These are phyloP conservation scores for Silene vulgaris DNA, from an alignment of 179 eudicot species.

Conservation along the genomic window DNA sequence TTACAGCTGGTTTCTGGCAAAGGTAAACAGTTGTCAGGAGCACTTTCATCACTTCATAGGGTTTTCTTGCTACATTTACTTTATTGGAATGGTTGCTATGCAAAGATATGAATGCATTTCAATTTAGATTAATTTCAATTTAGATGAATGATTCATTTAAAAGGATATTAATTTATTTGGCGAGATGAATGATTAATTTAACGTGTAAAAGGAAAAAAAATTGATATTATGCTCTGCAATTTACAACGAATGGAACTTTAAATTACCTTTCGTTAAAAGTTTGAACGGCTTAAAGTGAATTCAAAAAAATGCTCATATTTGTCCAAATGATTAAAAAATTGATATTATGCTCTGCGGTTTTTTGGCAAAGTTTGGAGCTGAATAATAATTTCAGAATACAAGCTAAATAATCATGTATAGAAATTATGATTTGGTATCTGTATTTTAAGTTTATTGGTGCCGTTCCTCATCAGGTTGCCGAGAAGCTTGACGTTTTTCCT, in stretches of 20 bases:
- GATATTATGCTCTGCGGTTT: too few relatives aligned
- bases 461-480: constrained; percentile 55
- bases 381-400: too few relatives aligned
- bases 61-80: not conserved
- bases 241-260: too few relatives aligned
- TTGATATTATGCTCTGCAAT: too few relatives aligned
- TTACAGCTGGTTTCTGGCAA: constrained; percentile 92
- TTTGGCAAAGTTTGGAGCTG: not conserved
- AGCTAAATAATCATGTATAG: not conserved
- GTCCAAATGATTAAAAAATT: not conserved
- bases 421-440: not conserved
- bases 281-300: too few relatives aligned
- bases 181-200: too few relatives aligned
- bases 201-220: too few relatives aligned
- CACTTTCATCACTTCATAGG: not conserved
- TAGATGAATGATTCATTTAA: too few relatives aligned
- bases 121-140: too few relatives aligned
- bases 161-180: too few relatives aligned
- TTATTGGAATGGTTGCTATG: not conserved
- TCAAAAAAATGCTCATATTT: too few relatives aligned
- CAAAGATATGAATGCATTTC: not conserved
- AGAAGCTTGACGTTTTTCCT: constrained; percentile 85
- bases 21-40: constrained; percentile 36
- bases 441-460: constrained; percentile 8
- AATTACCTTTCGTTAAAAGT: too few relatives aligned